A percentile compares a stretch with the other conserved stretches of the same genome.
These are phyloP conservation scores for Ophiocytium majus DNA, from an alignment of 352 stramenopile genomes.

Conservation along the genomic window DNA sequence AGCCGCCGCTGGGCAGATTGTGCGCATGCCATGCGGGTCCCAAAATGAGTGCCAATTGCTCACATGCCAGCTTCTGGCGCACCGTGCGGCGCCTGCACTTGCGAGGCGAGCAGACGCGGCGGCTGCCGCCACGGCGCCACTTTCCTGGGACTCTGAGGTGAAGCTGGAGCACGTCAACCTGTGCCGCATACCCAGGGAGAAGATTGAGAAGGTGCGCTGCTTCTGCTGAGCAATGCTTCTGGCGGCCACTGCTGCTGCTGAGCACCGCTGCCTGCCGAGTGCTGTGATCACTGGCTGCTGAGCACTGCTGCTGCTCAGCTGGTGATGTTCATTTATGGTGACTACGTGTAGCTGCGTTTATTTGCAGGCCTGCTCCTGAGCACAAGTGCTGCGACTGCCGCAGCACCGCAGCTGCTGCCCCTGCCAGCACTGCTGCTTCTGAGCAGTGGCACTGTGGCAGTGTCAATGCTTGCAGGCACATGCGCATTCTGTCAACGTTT, in stretches of 20 bases:
- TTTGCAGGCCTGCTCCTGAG: too few species aligned
- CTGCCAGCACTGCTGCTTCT: too few species aligned
- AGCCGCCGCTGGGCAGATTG: not conserved
- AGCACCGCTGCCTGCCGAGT: too few species aligned
- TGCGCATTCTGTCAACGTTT: too few species aligned
- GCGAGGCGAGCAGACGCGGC: not conserved
- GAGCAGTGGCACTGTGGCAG: too few species aligned
- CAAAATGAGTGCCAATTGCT: not conserved
- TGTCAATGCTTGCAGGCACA: too few species aligned
- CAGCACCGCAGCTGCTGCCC: too few species aligned
- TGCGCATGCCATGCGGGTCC: not conserved
- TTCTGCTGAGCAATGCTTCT: not conserved
- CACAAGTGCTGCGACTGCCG: too few species aligned
- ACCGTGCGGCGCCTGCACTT: constrained; percentile 6
- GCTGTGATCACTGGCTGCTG: not conserved
- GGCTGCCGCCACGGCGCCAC: constrained; percentile 17
- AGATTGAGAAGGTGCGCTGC: constrained; percentile 33
- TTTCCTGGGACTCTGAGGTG: constrained; percentile 29
- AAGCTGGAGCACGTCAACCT: constrained; percentile 47
- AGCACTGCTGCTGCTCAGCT: not conserved
- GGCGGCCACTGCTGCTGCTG: too few species aligned
- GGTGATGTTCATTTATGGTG: not conserved
- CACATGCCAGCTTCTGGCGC: not conserved
- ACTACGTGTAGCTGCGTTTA: too few species aligned
- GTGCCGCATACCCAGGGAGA: constrained; percentile 45